Base-by-base conservation (phyloP, 1,284 basidiomycete species). In the Tilletia indica region DNA sequence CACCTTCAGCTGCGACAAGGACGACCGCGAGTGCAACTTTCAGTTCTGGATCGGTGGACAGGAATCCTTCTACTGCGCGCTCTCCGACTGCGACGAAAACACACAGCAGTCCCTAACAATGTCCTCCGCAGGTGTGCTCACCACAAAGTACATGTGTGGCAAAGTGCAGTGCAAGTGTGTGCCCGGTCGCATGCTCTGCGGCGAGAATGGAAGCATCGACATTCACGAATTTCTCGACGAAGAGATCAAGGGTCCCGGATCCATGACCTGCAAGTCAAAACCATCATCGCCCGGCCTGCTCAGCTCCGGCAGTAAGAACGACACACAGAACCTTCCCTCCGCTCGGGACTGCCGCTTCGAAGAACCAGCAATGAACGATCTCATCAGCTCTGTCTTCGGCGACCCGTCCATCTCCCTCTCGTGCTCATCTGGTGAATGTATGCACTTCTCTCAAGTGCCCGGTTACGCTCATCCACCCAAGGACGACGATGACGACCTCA, bases 161-260 rank as follows among this genome's bases (percentile, higher is more conserved):
- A 89, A 90, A 76, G 91, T 98, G 71, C 88, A 91, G 78, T 98
- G 96, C 86, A 90, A 89, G 72, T 99, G 96, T 83, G 90, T 99
- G 12, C 93, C 95, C 0, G 93, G 89, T 2, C 87, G 92, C 64
- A 98, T 98, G 87, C 89, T 99, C 4, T 99, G 96, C 80, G 96
- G 96, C 12, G 94, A 99, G 84, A 89, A 93, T 68, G 96, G 95
- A 14, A 96, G 93, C 80, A 90, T 99, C 94, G 94, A 98, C 84
- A 97, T 99, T 78, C 90, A 90, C 71, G 96, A 99, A 73, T 98
- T 98, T 85, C 87, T 99, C 74, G 88, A 86, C 34, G 91, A 97
- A 78, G 90, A 93, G 79, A 97, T 98, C 85, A 91, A 90, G 74
- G 96, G 96, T 0, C 96, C 96, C 0, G 95, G 92, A 0, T 87